Base-by-base conservation (phyloP, 345 rosid genomes). In the Populus pruinosa region DNA sequence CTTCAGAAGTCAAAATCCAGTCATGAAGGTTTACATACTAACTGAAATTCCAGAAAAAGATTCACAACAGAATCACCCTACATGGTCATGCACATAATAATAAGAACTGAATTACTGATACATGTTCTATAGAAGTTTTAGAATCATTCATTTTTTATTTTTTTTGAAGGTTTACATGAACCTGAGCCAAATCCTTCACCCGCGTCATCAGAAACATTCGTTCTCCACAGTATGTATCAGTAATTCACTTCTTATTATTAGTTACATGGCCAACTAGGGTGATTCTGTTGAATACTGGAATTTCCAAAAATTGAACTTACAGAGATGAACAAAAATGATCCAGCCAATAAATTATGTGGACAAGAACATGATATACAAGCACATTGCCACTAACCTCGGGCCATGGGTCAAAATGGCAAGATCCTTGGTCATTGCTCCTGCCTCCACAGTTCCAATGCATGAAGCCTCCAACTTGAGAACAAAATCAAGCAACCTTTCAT, bases 371-470 rank as follows among this genome's bases (percentile, higher is more conserved):
- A 65, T 8, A 8, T 43, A 29, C 0, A 38, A 71, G 75, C 38
- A 70, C 74, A 25, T 16, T 47, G 69, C 44, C 43, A 78, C 91
- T 84, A 86, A 96, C 99, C 86, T 92, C 63, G 92, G 86, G 79
- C 99, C 98, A 53, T 92, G 98, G 76, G 82, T 71, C 79, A 95
- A 83, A 78, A 95, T 79, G 76, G 98, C 93, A 78, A 95, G 99
- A 87, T 95, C 99, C 89, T 95, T 95, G 41, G 99, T 95, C 97
- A 93, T 93, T 87, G 90, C 90, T 63, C 98, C 98, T 27, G 88
- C 81, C 83, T 95, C 99, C 69, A 93, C 97, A 13, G 96, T 87
- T 84, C 84, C 94, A 14, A 93, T 75, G 81, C 99, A 96, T 21
- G 99, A 89, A 2, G 90, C 81, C 89, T 96, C 99, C 70, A 93